phyloP scores from a whole-genome alignment of 2,329 filamentous ascomycete genomes.

The Colletotrichum falcatum region DNA sequence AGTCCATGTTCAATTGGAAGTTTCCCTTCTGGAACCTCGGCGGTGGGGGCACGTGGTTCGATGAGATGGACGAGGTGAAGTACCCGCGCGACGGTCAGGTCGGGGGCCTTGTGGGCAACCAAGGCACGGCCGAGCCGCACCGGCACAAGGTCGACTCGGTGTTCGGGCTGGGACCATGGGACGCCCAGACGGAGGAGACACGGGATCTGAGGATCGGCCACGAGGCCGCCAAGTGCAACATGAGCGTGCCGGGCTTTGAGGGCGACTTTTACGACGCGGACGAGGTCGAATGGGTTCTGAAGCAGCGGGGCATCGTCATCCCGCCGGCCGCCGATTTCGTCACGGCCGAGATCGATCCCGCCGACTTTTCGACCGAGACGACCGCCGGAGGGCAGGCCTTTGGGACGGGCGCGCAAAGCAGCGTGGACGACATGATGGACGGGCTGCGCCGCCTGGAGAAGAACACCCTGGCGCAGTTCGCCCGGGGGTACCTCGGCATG shows the following conservation, averaged over 20 bases:
- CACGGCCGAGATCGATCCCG: conserved; percentile 65
- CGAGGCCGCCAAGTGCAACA: conserved; percentile 56
- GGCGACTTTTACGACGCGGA: conserved; percentile 83
- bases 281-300: conserved; percentile 81
- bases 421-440: neutral
- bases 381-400: neutral
- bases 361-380: conserved; percentile 49
- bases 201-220: conserved; percentile 57
- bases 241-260: conserved; percentile 71
- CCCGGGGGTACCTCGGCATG: neutral
- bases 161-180: conserved; percentile 61
- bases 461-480: neutral
- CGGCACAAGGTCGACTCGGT: conserved; percentile 49
- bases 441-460: neutral
- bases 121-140: conserved; percentile 48
- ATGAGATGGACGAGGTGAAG: conserved; percentile 22
- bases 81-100: conserved; percentile 1
- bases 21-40: conserved; percentile 75
- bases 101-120: conserved; percentile 51
- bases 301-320: conserved; percentile 71
- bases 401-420: neutral
- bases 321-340: conserved; percentile 71
- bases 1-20: conserved; percentile 68
- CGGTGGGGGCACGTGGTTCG: conserved; percentile 75
- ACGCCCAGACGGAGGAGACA: conserved; percentile 52